Percentiles rank a stretch among this genome's conserved stretches.
phyloP scores from a whole-genome alignment of 495 filamentous ascomycete species.

The Penicillium crystallinum region DNA sequence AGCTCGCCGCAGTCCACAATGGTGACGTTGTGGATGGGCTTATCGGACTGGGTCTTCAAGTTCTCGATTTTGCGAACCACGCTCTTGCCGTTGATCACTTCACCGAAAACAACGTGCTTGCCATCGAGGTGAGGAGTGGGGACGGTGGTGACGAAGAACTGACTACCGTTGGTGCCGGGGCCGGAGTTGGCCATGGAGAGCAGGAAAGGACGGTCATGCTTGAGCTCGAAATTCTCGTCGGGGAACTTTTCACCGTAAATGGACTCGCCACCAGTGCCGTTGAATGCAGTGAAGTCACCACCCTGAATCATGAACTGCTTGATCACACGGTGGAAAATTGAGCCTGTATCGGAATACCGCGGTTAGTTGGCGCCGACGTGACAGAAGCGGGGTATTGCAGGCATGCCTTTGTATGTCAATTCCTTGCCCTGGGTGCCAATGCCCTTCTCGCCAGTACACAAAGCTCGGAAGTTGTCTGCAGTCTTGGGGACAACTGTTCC shows the following conservation, averaged over 20 bases:
- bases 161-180: constrained; percentile 87
- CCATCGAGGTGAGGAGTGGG: constrained; percentile 88
- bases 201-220: constrained; percentile 92
- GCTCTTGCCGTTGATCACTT: constrained; percentile 77
- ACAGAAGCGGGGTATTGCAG: constrained; percentile 3
- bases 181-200: constrained; percentile 98
- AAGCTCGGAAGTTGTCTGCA: constrained; percentile 86
- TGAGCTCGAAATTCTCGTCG: constrained; percentile 92
- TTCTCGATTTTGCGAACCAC: constrained; percentile 89
- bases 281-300: constrained; percentile 93
- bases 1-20: constrained; percentile 89
- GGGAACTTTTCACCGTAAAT: constrained; percentile 98
- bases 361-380: constrained; percentile 5
- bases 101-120: constrained; percentile 74
- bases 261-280: constrained; percentile 93
- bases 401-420: constrained; percentile 59
- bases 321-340: constrained; percentile 93
- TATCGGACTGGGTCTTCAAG: constrained; percentile 72
- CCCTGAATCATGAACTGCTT: constrained; percentile 99
- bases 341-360: constrained; percentile 41
- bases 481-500: constrained; percentile 79
- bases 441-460: constrained; percentile 92
- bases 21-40: constrained; percentile 65
- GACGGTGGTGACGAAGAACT: constrained; percentile 98
- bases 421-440: constrained; percentile 80